These are phyloP conservation scores for Rubus parviflorus DNA, from an alignment of 306 rosid genomes.

Conservation along the genomic window DNA sequence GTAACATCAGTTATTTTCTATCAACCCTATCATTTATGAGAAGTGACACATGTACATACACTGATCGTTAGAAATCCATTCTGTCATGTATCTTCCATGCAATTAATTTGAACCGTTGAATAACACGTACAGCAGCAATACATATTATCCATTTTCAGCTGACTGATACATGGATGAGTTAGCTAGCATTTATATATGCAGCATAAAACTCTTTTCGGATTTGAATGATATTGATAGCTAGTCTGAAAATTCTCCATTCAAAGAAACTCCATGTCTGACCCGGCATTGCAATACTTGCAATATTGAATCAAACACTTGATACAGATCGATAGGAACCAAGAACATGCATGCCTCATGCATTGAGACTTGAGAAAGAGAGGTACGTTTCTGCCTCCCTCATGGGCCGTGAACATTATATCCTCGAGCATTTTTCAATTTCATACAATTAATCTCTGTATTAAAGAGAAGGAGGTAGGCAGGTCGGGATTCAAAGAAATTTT, in stretches of 20 bases:
- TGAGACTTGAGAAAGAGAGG: neutral
- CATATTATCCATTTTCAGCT: neutral
- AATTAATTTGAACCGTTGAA: constrained; percentile 4
- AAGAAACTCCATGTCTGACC: constrained; percentile 16
- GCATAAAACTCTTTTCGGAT: neutral
- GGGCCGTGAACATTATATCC: neutral
- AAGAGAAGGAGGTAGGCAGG: neutral
- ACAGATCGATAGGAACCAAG: neutral
- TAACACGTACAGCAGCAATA: neutral
- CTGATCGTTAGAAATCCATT: neutral
- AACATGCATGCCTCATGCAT: neutral
- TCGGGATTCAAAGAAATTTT: neutral
- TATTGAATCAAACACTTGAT: neutral
- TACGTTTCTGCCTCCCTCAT: constrained; percentile 9
- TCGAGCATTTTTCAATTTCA: neutral
- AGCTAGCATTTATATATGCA: constrained; percentile 4
- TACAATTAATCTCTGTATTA: neutral
- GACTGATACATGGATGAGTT: neutral
- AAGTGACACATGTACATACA: neutral
- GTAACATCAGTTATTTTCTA: neutral
- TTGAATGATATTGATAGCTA: neutral
- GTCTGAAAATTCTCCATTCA: neutral
- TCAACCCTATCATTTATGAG: neutral
- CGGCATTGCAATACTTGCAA: constrained; percentile 8
- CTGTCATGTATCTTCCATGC: neutral